Conservation (phyloP, 176 grass and related monocot genomes). For the Oryza glaberrima region DNA sequence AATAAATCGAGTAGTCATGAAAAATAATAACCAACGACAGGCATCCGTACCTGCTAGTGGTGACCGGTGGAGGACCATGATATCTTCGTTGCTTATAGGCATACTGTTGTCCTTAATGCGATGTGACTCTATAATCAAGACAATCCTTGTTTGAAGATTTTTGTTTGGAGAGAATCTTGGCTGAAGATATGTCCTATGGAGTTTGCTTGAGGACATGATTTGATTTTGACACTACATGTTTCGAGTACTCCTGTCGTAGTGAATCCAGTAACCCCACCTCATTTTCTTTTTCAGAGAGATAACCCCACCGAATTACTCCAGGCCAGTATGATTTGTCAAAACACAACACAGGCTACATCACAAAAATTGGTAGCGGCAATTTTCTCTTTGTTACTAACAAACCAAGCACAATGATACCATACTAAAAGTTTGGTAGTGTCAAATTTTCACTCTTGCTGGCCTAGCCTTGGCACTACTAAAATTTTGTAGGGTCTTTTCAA, state of each 20-base stretch:
- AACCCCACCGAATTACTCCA: background rate
- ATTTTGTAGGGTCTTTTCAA: no score
- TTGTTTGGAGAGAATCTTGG: slow-evolving; percentile 24
- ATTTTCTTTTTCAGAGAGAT: background rate
- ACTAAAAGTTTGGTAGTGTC: background rate
- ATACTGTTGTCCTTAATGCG: background rate
- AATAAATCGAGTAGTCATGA: slow-evolving; percentile 1
- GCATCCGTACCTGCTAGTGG: background rate
- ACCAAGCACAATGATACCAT: background rate
- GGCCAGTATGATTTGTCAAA: background rate
- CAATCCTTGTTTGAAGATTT: slow-evolving; percentile 25
- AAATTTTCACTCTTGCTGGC: background rate
- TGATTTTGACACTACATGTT: slow-evolving; percentile 36
- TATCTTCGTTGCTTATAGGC: background rate
- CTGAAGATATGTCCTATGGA: slow-evolving; percentile 29
- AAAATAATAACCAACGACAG: background rate
- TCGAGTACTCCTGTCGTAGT: background rate
- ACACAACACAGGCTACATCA: background rate
- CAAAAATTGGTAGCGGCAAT: background rate
- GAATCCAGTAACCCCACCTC: slow-evolving; percentile 24
- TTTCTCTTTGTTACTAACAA: background rate
- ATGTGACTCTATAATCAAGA: background rate
- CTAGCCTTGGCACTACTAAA: background rate
- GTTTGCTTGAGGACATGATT: slow-evolving; percentile 33
- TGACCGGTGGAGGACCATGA: background rate